A percentile compares a stretch with the other conserved stretches of the same genome.
Conservation (phyloP, 2,329 filamentous ascomycete genomes). For the Trichoderma semiorbis region DNA sequence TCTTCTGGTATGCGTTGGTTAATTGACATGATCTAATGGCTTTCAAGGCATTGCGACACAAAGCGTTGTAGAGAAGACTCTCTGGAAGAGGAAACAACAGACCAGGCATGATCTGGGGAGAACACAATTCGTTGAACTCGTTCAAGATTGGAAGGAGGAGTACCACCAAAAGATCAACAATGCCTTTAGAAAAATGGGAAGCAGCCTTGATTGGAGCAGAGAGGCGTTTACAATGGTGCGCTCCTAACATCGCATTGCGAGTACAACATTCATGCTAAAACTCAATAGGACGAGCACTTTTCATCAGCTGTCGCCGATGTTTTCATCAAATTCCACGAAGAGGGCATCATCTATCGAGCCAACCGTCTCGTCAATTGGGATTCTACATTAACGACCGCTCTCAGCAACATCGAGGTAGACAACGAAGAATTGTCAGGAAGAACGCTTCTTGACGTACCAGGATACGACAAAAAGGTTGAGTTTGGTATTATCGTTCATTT, state of each 20-base stretch:
- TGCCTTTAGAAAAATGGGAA: background rate
- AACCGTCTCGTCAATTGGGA: background rate
- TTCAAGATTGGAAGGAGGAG: background rate
- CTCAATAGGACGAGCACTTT: background rate
- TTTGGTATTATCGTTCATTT: background rate
- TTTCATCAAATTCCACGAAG: background rate
- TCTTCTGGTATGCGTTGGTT: rapidly evolving
- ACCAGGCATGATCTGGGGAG: background rate
- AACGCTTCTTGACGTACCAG: background rate
- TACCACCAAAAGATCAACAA: background rate
- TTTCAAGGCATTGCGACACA: background rate
- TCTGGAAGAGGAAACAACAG: background rate
- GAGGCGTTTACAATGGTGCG: background rate
- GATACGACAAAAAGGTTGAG: background rate
- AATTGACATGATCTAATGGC: background rate
- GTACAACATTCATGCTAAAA: background rate
- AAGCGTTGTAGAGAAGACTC: background rate
- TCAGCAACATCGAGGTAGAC: background rate
- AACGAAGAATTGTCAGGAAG: background rate
- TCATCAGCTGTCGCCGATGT: background rate
- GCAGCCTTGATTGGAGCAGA: background rate
- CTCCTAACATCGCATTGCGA: background rate
- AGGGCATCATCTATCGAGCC: background rate
- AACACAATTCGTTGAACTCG: background rate
- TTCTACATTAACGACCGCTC: background rate